Conservation (phyloP, 805 yeast genomes). For the Wickerhamiella galacta region DNA sequence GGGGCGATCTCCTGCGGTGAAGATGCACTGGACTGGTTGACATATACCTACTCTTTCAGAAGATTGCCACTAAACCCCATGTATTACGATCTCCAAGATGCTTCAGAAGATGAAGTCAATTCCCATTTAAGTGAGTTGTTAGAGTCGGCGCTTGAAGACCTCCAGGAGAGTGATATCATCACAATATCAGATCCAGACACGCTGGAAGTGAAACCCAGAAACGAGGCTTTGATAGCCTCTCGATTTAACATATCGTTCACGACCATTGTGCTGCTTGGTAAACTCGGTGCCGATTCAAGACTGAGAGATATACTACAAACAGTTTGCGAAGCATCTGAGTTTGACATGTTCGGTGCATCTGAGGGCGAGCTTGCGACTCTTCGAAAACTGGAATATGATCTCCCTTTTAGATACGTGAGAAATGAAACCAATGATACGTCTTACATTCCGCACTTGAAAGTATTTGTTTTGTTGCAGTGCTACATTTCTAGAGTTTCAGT, state of each 20-base stretch:
- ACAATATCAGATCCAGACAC: constrained; percentile 30
- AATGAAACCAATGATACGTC: neutral
- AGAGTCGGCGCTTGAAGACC: constrained; percentile 50
- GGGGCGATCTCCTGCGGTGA: constrained; percentile 50
- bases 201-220: constrained; percentile 34
- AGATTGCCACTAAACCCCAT: constrained; percentile 72
- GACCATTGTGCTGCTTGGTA: constrained; percentile 32
- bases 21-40: constrained; percentile 81
- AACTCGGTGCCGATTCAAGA: constrained; percentile 36
- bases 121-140: constrained; percentile 72
- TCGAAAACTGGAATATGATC: neutral
- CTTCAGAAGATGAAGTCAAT: constrained; percentile 58
- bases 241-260: constrained; percentile 48
- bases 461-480: constrained; percentile 63
- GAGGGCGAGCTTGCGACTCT: neutral
- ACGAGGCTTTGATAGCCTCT: constrained; percentile 59
- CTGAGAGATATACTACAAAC: constrained; percentile 47
- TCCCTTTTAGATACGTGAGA: constrained; percentile 1
- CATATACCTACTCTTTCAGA: constrained; percentile 68
- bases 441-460: constrained; percentile 31
- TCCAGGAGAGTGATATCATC: constrained; percentile 39
- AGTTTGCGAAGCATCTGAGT: constrained; percentile 53
- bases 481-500: constrained; percentile 53
- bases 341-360: constrained; percentile 23
- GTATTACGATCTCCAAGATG: constrained; percentile 62